Base-by-base conservation (phyloP, 208 protist genomes). In the Wallacemonas rigidus region DNA sequence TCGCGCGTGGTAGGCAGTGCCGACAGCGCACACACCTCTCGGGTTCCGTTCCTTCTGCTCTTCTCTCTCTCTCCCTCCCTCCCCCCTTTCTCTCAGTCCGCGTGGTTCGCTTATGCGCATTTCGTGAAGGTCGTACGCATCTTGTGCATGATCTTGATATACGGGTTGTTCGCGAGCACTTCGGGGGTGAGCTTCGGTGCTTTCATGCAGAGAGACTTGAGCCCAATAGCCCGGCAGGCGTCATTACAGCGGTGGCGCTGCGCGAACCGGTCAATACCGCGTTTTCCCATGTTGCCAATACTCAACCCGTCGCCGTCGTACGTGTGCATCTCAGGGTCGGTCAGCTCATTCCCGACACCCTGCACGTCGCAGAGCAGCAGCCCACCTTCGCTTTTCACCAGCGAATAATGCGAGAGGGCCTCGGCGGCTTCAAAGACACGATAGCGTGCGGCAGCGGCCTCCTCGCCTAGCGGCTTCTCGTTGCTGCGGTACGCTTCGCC, bases 361-460 rank as follows among this genome's bases (percentile, higher is more conserved):
- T 94, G 89, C 26, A 94, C 76, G 55, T 94, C 89, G 70, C 84
- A 90, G 12, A 94, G 60, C 12, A 94, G 75, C 74, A 90, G 50
- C 0, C 70, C 73, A 12, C 81, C 80, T 11, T 77, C 80, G 40
- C 83, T 87, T 53, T 74, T 71, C n/a, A 75, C 38, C 36, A 88
- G 80, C 5, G 87, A 89, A 69, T 88, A 94, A 76, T 94, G 89
- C 26, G 85, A 88, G 45, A 94, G 85, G 0, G 89, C 89, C 80
- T 97, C 89, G 7, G 93, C 88, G 8, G 86, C 84, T 45, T 87
- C 74, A 65, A 90, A 88, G 35, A 88, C 74, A 50, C 60, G 69
- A 2, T 72, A 74, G 17, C 77, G 76, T 26, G 70, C 54, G 6
- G 72, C 74, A 12, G 86, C 64, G 9, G 65, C 74, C 26, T 39